A percentile compares a stretch with the other conserved stretches of the same genome.
Evolutionary conservation across 257 asterid species (phyloP).

Genomic region (Penstemon barbatus): DNA sequence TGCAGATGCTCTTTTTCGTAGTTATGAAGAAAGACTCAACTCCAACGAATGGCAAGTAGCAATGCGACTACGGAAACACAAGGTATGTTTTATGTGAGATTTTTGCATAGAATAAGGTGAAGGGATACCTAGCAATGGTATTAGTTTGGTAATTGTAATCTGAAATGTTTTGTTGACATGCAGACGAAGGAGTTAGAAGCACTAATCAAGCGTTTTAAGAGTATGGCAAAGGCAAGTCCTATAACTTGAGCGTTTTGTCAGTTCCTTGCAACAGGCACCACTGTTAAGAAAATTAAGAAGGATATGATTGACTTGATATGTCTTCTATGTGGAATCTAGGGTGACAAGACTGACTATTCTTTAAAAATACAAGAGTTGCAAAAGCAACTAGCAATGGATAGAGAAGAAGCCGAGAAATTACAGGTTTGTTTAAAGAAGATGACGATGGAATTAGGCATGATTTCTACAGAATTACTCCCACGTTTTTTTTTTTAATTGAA

Average conservation of each 20-base stretch:
- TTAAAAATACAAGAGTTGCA: constrained; percentile 80
- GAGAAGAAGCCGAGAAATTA: constrained; percentile 80
- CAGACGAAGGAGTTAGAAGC: constrained; percentile 93
- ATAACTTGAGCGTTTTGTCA: constrained; percentile 14
- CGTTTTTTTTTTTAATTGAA: constrained; percentile 17
- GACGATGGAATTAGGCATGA: constrained; percentile 21
- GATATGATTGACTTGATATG: constrained; percentile 30
- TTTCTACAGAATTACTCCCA: constrained; percentile 10
- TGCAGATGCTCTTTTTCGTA: constrained; percentile 95
- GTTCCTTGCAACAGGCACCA: constrained; percentile 19
- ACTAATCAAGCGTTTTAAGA: constrained; percentile 65
- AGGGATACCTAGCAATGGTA: constrained; percentile 19
- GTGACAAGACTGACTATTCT: constrained; percentile 75
- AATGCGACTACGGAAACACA: constrained; percentile 73
- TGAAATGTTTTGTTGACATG: constrained; percentile 30
- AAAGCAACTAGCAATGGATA: constrained; percentile 89
- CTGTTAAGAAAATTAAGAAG: constrained; percentile 13
- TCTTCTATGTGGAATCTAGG: constrained; percentile 51
- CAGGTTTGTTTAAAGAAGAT: constrained; percentile 51
- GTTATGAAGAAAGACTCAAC: constrained; percentile 87
- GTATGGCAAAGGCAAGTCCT: constrained; percentile 68
- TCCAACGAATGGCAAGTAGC: constrained; percentile 98
- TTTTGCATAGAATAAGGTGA: constrained; percentile 23
- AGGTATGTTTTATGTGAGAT: constrained; percentile 44
- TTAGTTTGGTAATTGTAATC: constrained; percentile 24